phyloP scores from a whole-genome alignment of 768 basidiomycete genomes.

The Lactarius hengduanensis region DNA sequence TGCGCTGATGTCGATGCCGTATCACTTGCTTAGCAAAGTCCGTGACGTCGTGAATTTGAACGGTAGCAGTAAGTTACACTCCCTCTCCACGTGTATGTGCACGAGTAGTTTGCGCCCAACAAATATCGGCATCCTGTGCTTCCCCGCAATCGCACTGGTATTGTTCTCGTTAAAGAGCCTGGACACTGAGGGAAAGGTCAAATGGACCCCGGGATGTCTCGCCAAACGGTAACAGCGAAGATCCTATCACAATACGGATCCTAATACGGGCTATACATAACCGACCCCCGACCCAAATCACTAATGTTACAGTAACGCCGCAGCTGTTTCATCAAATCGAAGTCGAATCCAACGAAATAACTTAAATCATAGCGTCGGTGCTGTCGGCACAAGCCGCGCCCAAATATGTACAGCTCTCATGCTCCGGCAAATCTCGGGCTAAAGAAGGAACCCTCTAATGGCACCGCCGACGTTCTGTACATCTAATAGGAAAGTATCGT shows the following conservation, averaged over 20 bases:
- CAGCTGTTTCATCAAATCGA: not conserved
- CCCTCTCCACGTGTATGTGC: not conserved
- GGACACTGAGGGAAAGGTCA: not conserved
- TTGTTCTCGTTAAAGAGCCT: not conserved
- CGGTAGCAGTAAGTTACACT: not conserved
- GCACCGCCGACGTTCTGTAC: slow-evolving; percentile 89
- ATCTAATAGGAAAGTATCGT: slow-evolving; percentile 96
- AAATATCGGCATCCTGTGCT: not conserved
- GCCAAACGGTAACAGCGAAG: not conserved
- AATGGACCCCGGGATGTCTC: not conserved
- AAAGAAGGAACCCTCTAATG: slow-evolving; percentile 83
- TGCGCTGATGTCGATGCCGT: not conserved
- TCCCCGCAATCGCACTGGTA: not conserved
- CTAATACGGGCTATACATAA: not conserved
- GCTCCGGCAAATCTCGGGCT: not conserved
- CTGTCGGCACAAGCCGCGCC: not conserved
- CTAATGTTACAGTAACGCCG: not conserved
- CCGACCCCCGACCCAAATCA: too few species aligned
- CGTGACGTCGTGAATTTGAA: not conserved
- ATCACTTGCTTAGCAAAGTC: not conserved
- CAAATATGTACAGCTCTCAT: not conserved
- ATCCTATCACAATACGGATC: not conserved
- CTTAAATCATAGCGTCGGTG: not conserved
- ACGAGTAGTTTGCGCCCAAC: not conserved
- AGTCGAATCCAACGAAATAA: not conserved